phyloP scores from a whole-genome alignment of 1,139 yeast genomes.

The Taphrina communis region DNA sequence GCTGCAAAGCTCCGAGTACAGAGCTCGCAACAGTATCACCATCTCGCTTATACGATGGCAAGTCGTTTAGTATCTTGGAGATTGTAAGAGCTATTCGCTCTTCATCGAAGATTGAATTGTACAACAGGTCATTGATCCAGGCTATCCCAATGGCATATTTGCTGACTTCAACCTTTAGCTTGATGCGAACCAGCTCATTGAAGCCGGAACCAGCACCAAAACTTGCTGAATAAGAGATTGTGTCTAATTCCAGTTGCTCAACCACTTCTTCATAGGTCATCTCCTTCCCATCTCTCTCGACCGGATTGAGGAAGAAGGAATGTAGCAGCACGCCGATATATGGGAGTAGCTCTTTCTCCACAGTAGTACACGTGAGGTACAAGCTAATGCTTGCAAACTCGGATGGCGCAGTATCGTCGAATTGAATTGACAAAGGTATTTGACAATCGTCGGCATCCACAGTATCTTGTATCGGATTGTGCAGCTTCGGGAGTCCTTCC shows the following conservation, averaged over 20 bases:
- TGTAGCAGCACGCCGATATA: conserved; percentile 68
- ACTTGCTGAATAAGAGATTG: conserved; percentile 58
- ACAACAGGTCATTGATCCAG: conserved; percentile 74
- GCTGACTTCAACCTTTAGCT: conserved; percentile 64
- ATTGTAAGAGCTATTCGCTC: conserved; percentile 71
- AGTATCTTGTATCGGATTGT: conserved; percentile 50
- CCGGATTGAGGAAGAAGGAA: conserved; percentile 73
- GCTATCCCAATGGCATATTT: conserved; percentile 72
- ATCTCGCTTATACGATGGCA: conserved; percentile 80
- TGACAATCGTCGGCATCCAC: conserved; percentile 51
- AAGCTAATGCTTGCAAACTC: conserved; percentile 77
- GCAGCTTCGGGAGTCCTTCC: conserved; percentile 51
- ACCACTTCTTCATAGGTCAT: conserved; percentile 78
- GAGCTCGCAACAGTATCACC: conserved; percentile 77
- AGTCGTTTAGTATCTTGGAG: conserved; percentile 73
- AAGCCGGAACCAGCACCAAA: conserved; percentile 67
- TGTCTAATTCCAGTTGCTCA: conserved; percentile 71
- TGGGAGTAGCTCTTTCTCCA: conserved; percentile 65
- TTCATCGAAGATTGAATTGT: conserved; percentile 71
- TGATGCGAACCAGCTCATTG: conserved; percentile 65
- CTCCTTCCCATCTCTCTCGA: conserved; percentile 65
- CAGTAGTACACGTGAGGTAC: conserved; percentile 66
- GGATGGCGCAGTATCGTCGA: conserved; percentile 73
- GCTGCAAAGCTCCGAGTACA: conserved; percentile 58
- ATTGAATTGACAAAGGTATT: conserved; percentile 74